Evolutionary conservation across 495 filamentous ascomycete species (phyloP), one percentile per base, ranked within the genome.

Genomic region (Annulohypoxylon stygium): DNA sequence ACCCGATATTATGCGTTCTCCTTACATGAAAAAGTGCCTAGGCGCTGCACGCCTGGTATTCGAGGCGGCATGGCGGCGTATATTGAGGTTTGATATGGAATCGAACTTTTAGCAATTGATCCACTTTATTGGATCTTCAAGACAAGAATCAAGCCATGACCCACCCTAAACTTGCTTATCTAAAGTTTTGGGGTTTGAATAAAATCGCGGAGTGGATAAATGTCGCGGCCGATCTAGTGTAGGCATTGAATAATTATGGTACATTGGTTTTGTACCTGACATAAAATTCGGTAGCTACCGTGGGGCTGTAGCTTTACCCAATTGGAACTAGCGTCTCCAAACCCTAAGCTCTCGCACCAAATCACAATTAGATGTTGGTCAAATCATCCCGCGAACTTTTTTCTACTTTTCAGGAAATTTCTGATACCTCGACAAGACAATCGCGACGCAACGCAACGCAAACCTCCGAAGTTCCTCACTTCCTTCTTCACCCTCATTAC

Each of bases 21-120:
- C 81, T 81, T 85, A 93, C 93, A 82, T 66, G 85, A 87, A 37
- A 91, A 83, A 23, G 86, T 87, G 78, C 88, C 87, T 37, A 91
- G 83, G 78, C 89, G 88, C 76, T 89, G 84, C 67, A 88, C 83
- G 65, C 87, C 74, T 62, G 89, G 84, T 84, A 94, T 85, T 85
- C 92, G 90, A 25, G 91, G 92, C 76, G 93, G 88, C 93, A 96
- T 96, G 58, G 68, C 84, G 82, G 71, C 33, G 54, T 75, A 66
- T 76, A n/a, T 34, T 51, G 37, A 53, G 34, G 23, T 26, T 53
- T 71, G 69, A 70, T 47, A 50, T 23, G 63, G 34, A 54, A 59
- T 59, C 63, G 37, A 69, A 70, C 58, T 71, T 70, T 76, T 62
- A 74, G 67, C 67, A 57, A 34, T 23, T 30, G 71, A 57, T 61